Evolutionary conservation across 257 asterid genomes (phyloP).

Genomic region (Fraxinus excelsior): DNA sequence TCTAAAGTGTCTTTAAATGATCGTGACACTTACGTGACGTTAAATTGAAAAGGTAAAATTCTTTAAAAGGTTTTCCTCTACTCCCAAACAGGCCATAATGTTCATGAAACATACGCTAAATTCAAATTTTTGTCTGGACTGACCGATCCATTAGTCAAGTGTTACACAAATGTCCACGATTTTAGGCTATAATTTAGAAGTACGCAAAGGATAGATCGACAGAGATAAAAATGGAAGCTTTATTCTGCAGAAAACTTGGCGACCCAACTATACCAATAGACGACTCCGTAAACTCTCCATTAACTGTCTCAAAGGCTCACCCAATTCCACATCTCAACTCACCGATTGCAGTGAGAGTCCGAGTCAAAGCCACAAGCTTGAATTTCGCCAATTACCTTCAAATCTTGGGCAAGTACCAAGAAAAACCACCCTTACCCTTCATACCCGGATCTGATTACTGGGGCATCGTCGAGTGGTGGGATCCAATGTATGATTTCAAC

Average conservation of each 20-base stretch:
- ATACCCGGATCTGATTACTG: conserved; percentile 95
- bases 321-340: conserved; percentile 71
- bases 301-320: conserved; percentile 44
- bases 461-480: conserved; percentile 77
- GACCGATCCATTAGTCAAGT: too few species aligned
- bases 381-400: conserved; percentile 94
- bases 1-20: too few species aligned
- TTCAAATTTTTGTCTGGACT: too few species aligned
- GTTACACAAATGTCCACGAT: too few species aligned
- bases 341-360: conserved; percentile 68
- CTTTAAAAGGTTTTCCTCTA: too few species aligned
- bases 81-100: too few species aligned
- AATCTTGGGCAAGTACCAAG: conserved; percentile 86
- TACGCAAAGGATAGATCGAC: background rate
- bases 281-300: conserved; percentile 50
- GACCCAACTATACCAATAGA: conserved; percentile 73
- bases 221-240: conserved; percentile 70
- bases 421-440: conserved; percentile 77
- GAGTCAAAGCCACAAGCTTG: conserved; percentile 85
- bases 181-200: too few species aligned
- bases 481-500: too few species aligned
- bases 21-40: too few species aligned
- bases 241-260: conserved; percentile 71
- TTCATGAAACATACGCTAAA: too few species aligned
- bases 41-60: too few species aligned